Conservation (phyloP, 176 grass and related monocot species). For the Eragrostis curvula region DNA sequence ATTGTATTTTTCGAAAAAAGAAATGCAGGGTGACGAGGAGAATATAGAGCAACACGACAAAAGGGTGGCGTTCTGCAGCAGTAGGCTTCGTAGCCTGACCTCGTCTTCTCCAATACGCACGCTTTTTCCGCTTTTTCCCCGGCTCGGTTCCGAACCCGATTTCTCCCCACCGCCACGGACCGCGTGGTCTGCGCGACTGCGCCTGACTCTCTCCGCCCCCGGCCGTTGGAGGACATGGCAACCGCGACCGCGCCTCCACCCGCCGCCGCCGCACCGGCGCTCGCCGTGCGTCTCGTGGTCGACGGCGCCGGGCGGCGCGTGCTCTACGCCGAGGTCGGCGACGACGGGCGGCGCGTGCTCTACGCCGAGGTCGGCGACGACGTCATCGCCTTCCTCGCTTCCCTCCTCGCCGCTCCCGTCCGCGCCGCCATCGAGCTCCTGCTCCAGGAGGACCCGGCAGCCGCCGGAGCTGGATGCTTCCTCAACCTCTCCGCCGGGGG, state of each 20-base stretch:
- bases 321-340: slow-evolving; percentile 15
- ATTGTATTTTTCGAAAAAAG: too few species aligned
- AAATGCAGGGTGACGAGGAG: too few species aligned
- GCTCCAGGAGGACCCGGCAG: neutral
- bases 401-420: slow-evolving; percentile 12
- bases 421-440: neutral
- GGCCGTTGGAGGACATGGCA: neutral
- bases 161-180: too few species aligned
- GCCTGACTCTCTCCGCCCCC: too few species aligned
- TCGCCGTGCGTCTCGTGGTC: neutral
- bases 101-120: too few species aligned
- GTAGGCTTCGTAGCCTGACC: too few species aligned
- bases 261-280: neutral
- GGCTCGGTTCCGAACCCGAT: too few species aligned
- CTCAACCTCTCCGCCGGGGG: neutral
- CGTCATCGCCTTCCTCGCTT: slow-evolving; percentile 16
- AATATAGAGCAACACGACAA: too few species aligned
- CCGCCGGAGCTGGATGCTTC: neutral
- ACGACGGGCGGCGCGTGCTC: neutral
- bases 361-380: slow-evolving; percentile 13
- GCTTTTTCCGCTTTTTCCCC: too few species aligned
- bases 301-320: neutral
- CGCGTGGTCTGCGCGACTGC: too few species aligned
- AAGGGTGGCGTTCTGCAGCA: too few species aligned
- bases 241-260: neutral